Percentiles rank a stretch among this genome's conserved stretches.
Conservation (phyloP, 2,329 filamentous ascomycete genomes). For the Cladorrhinum sp. region DNA sequence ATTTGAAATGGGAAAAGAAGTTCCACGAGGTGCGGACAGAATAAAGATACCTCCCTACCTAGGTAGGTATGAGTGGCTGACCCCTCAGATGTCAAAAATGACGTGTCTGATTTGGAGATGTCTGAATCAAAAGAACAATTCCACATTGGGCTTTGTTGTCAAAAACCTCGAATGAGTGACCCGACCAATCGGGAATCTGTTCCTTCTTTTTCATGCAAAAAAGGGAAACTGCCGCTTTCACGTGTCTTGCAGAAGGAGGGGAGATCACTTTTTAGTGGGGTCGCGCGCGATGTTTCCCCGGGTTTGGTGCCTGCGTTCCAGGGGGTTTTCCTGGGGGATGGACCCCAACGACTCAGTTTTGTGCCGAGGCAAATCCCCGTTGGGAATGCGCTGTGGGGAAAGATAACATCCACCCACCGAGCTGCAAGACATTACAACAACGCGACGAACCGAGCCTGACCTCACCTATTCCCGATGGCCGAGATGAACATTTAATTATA, state of each 20-base stretch:
- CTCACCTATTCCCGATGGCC: background rate
- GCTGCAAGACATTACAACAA: constrained; percentile 18
- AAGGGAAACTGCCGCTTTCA: constrained; percentile 10
- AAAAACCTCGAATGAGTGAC: background rate
- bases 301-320: constrained; percentile 13
- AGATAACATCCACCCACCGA: constrained; percentile 4
- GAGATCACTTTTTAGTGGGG: constrained; percentile 9
- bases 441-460: constrained; percentile 10
- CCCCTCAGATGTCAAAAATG: too few relatives aligned
- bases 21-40: too few relatives aligned
- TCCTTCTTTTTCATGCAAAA: background rate
- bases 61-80: too few relatives aligned
- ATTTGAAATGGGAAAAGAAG: too few relatives aligned
- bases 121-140: background rate
- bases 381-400: constrained; percentile 16
- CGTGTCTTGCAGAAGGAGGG: constrained; percentile 9
- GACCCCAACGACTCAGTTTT: constrained; percentile 1
- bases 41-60: too few relatives aligned
- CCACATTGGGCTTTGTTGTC: too few relatives aligned
- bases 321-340: constrained; percentile 18
- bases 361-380: constrained; percentile 24
- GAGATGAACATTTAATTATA: constrained; percentile 15
- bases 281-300: constrained; percentile 12
- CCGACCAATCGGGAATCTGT: background rate
- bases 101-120: too few relatives aligned